Base-by-base conservation (phyloP, 345 rosid species). In the Camelina neglecta region DNA sequence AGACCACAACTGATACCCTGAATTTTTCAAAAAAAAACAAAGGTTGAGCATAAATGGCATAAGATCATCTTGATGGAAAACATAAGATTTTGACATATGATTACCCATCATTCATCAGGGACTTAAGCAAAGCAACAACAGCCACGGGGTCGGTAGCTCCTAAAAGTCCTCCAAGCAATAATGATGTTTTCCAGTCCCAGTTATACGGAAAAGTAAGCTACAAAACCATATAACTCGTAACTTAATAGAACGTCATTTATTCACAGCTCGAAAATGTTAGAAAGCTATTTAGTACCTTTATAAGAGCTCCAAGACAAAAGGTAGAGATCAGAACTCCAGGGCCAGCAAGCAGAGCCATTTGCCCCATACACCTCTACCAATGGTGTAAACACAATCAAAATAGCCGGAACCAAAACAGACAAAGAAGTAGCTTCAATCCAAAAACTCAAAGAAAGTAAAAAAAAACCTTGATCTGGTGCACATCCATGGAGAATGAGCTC, bases 61-160 rank as follows among this genome's bases (percentile, higher is more conserved):
- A 55, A 1, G 26, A 50, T 13, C 49, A 50, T 38, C 2, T 42
- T 24, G 54, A 54, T 59, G 54, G 23, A 65, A 63, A 62, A 57
- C 73, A 66, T 49, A 36, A 70, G 58, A 54, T 18, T 21, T 39
- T 39, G 6, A 56, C 10, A 24, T 26, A 26, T 49, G 67, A 29
- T 39, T 89, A 94, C 98, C 98, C 98, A 57, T 94, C 98, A 72
- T 92, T 94, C 98, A 94, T 94, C 82, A 94, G 74, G 67, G 98
- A 94, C 71, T 88, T 94, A 74, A 92, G 70, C 42, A 94, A 66
- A 77, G 97, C 96, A 74, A 94, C 97, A 68, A 94, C 98, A 75
- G 98, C 97, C 62, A 92, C 98, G 20, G 97, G 98, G 86, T 94
- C 98, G 11, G 98, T 92, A 67, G 97, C 97, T 82, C 97, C 90